A percentile compares a stretch with the other conserved stretches of the same genome.
Evolutionary conservation across 768 basidiomycete species (phyloP).

Genomic region (Calvatia gigantea): DNA sequence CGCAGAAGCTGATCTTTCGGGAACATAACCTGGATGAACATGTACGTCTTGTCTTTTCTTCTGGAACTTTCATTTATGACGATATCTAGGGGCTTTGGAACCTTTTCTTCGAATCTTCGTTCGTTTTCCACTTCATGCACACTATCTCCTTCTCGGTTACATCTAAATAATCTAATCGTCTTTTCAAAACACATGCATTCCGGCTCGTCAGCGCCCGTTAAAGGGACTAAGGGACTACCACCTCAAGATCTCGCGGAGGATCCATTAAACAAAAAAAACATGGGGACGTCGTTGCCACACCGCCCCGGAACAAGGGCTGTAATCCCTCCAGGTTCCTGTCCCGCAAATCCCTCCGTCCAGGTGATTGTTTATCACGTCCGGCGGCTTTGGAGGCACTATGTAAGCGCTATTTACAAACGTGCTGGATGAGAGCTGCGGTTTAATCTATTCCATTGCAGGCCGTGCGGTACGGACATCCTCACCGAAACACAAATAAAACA

Average conservation of each 20-base stretch:
- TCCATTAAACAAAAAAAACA: conserved; percentile 73
- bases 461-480: conserved; percentile 84
- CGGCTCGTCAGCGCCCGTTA: conserved; percentile 73
- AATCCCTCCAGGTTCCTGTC: too few relatives aligned
- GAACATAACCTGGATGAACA: conserved; percentile 86
- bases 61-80: not conserved
- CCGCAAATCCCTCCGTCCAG: conserved; percentile 83
- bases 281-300: conserved; percentile 79
- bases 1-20: conserved; percentile 79
- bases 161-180: conserved; percentile 85
- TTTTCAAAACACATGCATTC: conserved; percentile 74
- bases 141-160: conserved; percentile 74
- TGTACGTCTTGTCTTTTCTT: conserved; percentile 38
- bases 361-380: conserved; percentile 78
- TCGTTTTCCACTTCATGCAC: conserved; percentile 81
- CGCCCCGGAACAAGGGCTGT: conserved; percentile 59
- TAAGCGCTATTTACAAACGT: conserved; percentile 33
- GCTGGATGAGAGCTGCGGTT: conserved; percentile 1
- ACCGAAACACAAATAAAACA: conserved; percentile 83
- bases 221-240: conserved; percentile 74
- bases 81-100: conserved; percentile 66
- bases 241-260: conserved; percentile 93
- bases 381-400: conserved; percentile 78
- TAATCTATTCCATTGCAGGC: conserved; percentile 38
- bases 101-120: conserved; percentile 88